These are phyloP conservation scores for Sordariomycetes sp. DNA, from an alignment of 2,329 filamentous ascomycete species.

Conservation along the genomic window DNA sequence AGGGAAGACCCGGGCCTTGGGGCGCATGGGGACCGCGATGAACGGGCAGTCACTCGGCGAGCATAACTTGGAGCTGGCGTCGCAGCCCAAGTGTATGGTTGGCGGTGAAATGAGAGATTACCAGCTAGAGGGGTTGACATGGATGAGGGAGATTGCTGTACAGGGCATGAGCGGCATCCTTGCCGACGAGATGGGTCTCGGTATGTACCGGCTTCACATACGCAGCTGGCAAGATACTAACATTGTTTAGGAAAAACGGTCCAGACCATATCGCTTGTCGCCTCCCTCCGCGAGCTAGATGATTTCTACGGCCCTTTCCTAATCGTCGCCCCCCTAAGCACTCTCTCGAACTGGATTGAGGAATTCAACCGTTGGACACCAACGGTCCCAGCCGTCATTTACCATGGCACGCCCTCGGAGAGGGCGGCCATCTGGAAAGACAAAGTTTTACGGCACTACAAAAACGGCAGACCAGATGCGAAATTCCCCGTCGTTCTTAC, in stretches of 20 bases:
- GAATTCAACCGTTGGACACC: constrained; percentile 90
- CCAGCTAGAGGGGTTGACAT: constrained; percentile 86
- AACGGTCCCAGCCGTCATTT: constrained; percentile 74
- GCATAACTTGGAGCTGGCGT: constrained; percentile 62
- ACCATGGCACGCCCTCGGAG: constrained; percentile 72
- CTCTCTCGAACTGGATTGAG: constrained; percentile 88
- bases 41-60: constrained; percentile 47
- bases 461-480: constrained; percentile 30
- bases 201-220: constrained; percentile 18
- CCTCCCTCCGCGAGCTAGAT: constrained; percentile 76
- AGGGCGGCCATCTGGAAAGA: constrained; percentile 63
- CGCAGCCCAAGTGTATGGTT: constrained; percentile 73
- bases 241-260: constrained; percentile 61
- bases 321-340: constrained; percentile 82
- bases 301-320: constrained; percentile 76
- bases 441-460: constrained; percentile 57
- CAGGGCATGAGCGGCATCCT: constrained; percentile 87
- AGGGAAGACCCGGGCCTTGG: constrained; percentile 48
- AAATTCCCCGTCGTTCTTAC: constrained; percentile 89
- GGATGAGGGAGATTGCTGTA: constrained; percentile 71
- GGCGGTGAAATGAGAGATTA: constrained; percentile 90
- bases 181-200: constrained; percentile 86
- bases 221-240: constrained; percentile 3
- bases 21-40: constrained; percentile 45
- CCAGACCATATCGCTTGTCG: constrained; percentile 79